Percentiles rank a stretch among this genome's conserved stretches.
Evolutionary conservation across 495 filamentous ascomycete species (phyloP).

Genomic region (Hyaloscypha bicolor): DNA sequence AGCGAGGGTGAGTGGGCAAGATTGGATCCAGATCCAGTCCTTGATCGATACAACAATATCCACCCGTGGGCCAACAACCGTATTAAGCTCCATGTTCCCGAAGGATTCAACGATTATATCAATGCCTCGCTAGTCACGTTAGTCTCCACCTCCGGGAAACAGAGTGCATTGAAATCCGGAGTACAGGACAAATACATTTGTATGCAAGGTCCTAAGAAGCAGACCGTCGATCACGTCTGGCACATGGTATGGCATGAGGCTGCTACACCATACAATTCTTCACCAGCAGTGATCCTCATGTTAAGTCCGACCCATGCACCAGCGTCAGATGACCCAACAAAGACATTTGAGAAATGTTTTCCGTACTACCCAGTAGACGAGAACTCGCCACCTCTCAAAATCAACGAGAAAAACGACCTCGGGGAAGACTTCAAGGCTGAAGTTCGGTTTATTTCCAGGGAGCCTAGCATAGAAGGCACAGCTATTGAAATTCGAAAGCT

Average conservation of each 20-base stretch:
- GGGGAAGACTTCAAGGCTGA: conserved; percentile 61
- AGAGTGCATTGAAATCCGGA: conserved; percentile 63
- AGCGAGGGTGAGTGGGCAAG: conserved; percentile 42
- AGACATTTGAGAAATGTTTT: conserved; percentile 80
- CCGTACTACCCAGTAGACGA: conserved; percentile 79
- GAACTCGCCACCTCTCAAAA: conserved; percentile 51
- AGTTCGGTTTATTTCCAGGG: conserved; percentile 50
- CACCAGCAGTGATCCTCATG: conserved; percentile 88
- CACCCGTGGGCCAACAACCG: conserved; percentile 86
- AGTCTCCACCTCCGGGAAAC: conserved; percentile 23
- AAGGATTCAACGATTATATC: conserved; percentile 86
- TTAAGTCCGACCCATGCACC: conserved; percentile 85
- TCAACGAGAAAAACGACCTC: conserved; percentile 65
- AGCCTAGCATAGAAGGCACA: conserved; percentile 48
- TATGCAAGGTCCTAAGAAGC: conserved; percentile 79
- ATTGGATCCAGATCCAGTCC: conserved; percentile 35
- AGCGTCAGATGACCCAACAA: conserved; percentile 33
- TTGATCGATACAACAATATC: conserved; percentile 85
- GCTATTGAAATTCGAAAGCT: conserved; percentile 58
- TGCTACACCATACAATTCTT: conserved; percentile 42
- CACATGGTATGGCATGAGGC: conserved; percentile 94
- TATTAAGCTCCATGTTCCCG: conserved; percentile 78
- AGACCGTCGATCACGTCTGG: conserved; percentile 79
- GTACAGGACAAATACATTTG: conserved; percentile 54
- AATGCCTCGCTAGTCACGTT: conserved; percentile 90